Conservation (phyloP, 2,329 filamentous ascomycete genomes). For the Cladosporium sp. region DNA sequence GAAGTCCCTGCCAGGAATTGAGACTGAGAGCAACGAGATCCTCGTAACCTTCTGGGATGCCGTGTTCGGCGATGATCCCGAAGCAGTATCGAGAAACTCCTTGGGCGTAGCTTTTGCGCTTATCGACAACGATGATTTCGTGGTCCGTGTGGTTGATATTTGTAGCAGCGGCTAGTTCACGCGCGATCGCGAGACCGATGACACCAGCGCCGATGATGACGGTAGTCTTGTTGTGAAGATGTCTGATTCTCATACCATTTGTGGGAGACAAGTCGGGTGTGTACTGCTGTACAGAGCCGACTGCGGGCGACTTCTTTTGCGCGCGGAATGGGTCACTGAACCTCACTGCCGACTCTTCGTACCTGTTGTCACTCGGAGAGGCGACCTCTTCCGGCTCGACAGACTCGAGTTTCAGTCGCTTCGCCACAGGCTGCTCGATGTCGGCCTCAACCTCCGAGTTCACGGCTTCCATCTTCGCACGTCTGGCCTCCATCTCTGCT, state of each 20-base stretch:
- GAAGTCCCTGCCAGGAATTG: conserved; percentile 21
- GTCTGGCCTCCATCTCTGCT: neutral
- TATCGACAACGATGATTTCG: conserved; percentile 29
- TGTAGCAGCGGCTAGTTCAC: conserved; percentile 25
- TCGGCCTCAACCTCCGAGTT: neutral
- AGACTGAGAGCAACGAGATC: conserved; percentile 18
- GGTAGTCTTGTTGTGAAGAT: conserved; percentile 17
- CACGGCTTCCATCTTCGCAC: neutral
- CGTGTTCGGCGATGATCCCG: conserved; percentile 23
- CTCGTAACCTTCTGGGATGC: conserved; percentile 15
- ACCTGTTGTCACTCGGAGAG: neutral
- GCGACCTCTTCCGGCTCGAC: neutral
- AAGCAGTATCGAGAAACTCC: conserved; percentile 25
- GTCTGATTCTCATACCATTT: neutral
- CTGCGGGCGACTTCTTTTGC: neutral
- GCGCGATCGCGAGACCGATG: conserved; percentile 28
- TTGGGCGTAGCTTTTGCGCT: conserved; percentile 18
- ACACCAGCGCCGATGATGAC: conserved; percentile 30
- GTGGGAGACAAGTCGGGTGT: neutral
- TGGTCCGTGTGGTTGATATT: conserved; percentile 17
- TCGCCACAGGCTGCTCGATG: neutral
- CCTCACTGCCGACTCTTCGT: neutral
- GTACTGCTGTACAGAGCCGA: neutral
- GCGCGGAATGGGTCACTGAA: neutral
- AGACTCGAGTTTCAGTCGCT: conserved; percentile 7